Percentiles rank a stretch among this genome's conserved stretches.
Conservation (phyloP, 345 rosid genomes). For the Noccaea bulbosa region DNA sequence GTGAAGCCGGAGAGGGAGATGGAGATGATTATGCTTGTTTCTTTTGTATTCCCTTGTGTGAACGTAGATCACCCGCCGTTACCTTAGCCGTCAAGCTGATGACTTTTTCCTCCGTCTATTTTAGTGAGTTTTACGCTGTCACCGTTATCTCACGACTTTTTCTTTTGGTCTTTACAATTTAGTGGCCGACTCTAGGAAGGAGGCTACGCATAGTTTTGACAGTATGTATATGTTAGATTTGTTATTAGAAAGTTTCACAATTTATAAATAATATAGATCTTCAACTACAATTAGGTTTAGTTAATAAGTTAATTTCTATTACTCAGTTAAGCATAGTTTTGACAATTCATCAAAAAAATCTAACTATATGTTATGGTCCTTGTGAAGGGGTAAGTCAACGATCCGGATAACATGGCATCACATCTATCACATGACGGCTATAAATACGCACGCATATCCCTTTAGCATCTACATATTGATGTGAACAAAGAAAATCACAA, state of each 20-base stretch:
- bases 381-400: conserved; percentile 36
- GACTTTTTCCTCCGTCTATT: conserved; percentile 44
- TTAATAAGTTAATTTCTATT: no score
- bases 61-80: conserved; percentile 42
- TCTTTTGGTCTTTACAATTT: neutral
- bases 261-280: no score
- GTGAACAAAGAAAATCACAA: neutral
- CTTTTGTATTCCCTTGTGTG: conserved; percentile 18
- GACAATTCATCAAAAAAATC: neutral
- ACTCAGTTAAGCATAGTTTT: no score
- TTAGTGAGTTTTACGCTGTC: conserved; percentile 27
- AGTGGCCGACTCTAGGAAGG: conserved; percentile 21
- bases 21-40: conserved; percentile 6
- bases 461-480: conserved; percentile 18
- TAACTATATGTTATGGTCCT: conserved; percentile 23
- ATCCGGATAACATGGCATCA: conserved; percentile 46
- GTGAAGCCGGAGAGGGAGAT: conserved; percentile 5
- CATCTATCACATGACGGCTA: conserved; percentile 40
- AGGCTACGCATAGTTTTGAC: no score
- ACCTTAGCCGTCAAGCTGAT: conserved; percentile 43
- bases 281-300: no score
- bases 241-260: no score
- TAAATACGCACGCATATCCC: conserved; percentile 33
- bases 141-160: conserved; percentile 37
- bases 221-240: no score